These are phyloP conservation scores for Thermomyces lanuginosus DNA, from an alignment of 2,329 filamentous ascomycete genomes.

Conservation along the genomic window DNA sequence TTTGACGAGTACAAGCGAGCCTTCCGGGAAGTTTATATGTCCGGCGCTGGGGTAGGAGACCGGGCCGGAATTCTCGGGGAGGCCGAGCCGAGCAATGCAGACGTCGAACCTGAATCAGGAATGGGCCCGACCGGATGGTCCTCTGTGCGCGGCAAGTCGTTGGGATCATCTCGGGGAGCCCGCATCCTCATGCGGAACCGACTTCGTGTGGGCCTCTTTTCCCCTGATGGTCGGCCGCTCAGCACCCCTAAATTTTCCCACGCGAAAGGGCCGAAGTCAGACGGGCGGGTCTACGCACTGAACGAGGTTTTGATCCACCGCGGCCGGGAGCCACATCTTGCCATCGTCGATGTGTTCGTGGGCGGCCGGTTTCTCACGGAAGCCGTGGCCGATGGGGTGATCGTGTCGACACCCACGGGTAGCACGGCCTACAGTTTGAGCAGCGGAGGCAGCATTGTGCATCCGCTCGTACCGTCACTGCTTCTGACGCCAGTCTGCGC, in stretches of 20 bases:
- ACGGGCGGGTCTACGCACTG: constrained; percentile 51
- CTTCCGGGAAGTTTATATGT: constrained; percentile 86
- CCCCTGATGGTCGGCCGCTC: constrained; percentile 40
- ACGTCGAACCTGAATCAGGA: constrained; percentile 12
- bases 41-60: constrained; percentile 39
- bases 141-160: constrained; percentile 58
- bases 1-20: constrained; percentile 85
- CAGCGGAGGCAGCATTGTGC: constrained; percentile 81
- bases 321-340: constrained; percentile 74
- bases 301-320: constrained; percentile 93
- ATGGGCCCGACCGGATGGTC: constrained; percentile 46
- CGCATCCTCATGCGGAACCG: constrained; percentile 76
- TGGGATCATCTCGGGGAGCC: constrained; percentile 57
- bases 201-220: constrained; percentile 71
- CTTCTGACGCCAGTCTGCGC: constrained; percentile 90
- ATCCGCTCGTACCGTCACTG: constrained; percentile 75
- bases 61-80: constrained; percentile 29
- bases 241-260: constrained; percentile 31
- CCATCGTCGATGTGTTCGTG: constrained; percentile 80
- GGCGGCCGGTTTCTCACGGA: constrained; percentile 82
- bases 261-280: constrained; percentile 19
- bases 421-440: constrained; percentile 93
- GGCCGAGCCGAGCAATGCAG: constrained; percentile 18
- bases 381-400: constrained; percentile 86
- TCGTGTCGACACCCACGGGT: constrained; percentile 84